Base-by-base conservation (phyloP, 176 grass and related monocot species). In the Elaeis guineensis region DNA sequence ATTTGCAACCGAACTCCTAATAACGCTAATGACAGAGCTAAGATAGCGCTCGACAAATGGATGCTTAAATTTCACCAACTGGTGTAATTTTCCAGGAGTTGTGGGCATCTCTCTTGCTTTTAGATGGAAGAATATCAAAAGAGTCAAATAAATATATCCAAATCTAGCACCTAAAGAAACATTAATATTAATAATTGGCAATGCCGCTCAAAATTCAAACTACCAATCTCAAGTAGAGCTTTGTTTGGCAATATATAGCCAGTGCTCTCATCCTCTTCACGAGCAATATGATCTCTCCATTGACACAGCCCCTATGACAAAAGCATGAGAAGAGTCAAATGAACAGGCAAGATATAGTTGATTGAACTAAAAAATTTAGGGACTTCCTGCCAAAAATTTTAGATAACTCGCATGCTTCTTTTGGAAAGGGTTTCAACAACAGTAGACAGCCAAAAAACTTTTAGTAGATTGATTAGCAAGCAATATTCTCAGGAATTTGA, bases 181-280 rank as follows among this genome's bases (percentile, higher is more conserved):
- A 66, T 51, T 20, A 54, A 23, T 39, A 57, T 44, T 85, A 14
- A 35, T 35, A 35, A 35, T 35, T 35, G 35, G 35, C 35, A 44
- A 44, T 44, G 35, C 35, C 35, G 35, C 35, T 44, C 9, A 44
- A 12, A 14, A 44, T 64, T 68, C 23, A 24, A 19, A 72, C 59
- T 80, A 82, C 87, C 87, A 80, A 98, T 98, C 65, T 98, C 87
- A 81, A 92, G 67, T 67, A 98, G 70, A 54, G 21, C 70, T 76
- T 77, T 98, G 70, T 92, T 98, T 21, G 93, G 93, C 69, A 98
- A 74, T 78, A 98, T 78, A 74, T 98, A 98, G 18, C 93, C 93
- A 61, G 87, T 98, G 70, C 93, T 92, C 79, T 98, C 93, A 75
- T 98, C 87, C 76, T 92, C 84, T 25, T 51, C 52, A 64, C 87